These are phyloP conservation scores for Coelastrella sp. DNA, from an alignment of 139 green algal species.

Conservation along the genomic window DNA sequence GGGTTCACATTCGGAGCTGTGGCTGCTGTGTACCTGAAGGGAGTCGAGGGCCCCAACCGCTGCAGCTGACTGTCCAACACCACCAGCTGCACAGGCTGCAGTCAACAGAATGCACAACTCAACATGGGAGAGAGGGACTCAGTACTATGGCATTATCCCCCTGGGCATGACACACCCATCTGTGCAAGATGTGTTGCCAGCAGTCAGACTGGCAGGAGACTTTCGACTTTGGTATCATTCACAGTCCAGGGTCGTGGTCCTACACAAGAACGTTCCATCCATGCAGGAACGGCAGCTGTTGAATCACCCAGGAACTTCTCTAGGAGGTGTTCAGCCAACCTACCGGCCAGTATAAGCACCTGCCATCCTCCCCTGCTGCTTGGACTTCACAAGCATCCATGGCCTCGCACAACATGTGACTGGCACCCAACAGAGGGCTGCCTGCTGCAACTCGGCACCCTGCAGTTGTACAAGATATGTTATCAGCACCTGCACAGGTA, in stretches of 20 bases:
- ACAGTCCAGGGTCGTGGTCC: too few species aligned
- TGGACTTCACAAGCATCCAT: not conserved
- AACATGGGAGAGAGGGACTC: not conserved
- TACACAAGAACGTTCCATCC: not conserved
- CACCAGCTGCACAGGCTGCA: constrained; percentile 32
- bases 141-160: too few species aligned
- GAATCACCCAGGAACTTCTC: too few species aligned
- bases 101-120: not conserved
- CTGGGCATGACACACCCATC: too few species aligned
- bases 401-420: too few species aligned
- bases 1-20: not conserved
- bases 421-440: not conserved
- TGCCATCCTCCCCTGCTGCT: not conserved
- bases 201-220: too few species aligned
- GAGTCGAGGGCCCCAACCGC: constrained; percentile 24
- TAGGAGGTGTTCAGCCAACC: not conserved
- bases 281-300: not conserved
- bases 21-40: constrained; percentile 33
- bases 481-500: not conserved
- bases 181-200: too few species aligned
- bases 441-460: not conserved
- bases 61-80: constrained; percentile 32
- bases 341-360: constrained; percentile 2
- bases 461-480: not conserved
- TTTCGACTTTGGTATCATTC: too few species aligned